Conservation (phyloP, 1,284 basidiomycete genomes). For the Ceratobasidium sp. region DNA sequence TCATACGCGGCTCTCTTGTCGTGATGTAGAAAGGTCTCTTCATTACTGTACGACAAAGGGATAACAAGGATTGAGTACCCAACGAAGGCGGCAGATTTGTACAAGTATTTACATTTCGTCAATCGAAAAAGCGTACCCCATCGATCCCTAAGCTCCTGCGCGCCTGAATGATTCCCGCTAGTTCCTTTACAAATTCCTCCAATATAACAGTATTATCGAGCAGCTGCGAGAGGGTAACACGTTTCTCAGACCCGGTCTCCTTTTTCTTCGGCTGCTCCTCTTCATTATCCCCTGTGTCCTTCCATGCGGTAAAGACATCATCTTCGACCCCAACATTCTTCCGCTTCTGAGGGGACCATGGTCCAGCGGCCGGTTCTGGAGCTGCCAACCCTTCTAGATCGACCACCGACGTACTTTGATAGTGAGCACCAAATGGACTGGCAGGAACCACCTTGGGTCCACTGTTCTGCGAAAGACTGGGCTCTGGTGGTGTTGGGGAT, state of each 20-base stretch:
- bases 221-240: constrained; percentile 80
- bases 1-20: not conserved
- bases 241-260: constrained; percentile 49
- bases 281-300: constrained; percentile 49
- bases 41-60: not conserved
- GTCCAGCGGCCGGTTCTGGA: constrained; percentile 65
- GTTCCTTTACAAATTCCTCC: constrained; percentile 95
- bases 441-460: constrained; percentile 63
- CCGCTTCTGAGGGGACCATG: constrained; percentile 68
- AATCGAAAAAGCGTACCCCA: constrained; percentile 67
- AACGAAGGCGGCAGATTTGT: not conserved
- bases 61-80: not conserved
- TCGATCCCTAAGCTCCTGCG: constrained; percentile 89
- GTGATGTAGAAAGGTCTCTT: constrained; percentile 22
- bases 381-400: constrained; percentile 77
- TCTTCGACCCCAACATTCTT: constrained; percentile 68
- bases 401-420: constrained; percentile 78
- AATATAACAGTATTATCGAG: constrained; percentile 96
- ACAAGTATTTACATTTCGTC: not conserved
- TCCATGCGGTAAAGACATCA: constrained; percentile 67
- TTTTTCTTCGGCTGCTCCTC: constrained; percentile 44
- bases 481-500: constrained; percentile 55
- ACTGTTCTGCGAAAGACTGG: constrained; percentile 57
- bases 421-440: constrained; percentile 87
- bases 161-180: constrained; percentile 87